Conservation (phyloP, 352 stramenopile genomes). For the Aphanomyces astaci region DNA sequence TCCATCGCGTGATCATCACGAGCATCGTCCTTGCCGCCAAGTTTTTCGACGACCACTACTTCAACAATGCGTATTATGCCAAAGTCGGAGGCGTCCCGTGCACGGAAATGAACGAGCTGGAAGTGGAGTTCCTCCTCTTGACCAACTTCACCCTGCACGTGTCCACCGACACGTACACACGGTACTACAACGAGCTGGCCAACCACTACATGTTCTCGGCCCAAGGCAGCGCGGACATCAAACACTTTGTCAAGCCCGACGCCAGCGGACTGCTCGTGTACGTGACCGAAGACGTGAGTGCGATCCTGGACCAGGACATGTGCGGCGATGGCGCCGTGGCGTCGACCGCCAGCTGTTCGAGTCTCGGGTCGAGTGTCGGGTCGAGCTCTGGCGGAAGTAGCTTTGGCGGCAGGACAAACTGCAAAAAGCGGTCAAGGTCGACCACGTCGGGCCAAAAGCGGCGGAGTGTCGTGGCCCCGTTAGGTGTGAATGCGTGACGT, state of each 20-base stretch:
- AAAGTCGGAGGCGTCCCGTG: conserved; percentile 92
- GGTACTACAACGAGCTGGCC: conserved; percentile 88
- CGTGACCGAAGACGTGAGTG: conserved; percentile 39
- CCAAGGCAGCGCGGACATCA: conserved; percentile 44
- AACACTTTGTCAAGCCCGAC: conserved; percentile 60
- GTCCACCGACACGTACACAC: conserved; percentile 74
- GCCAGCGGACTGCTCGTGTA: conserved; percentile 70
- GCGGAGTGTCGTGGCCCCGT: conserved; percentile 59
- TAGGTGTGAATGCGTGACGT: conserved; percentile 77
- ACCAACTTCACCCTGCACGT: conserved; percentile 98
- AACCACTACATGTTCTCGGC: conserved; percentile 78
- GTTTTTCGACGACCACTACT: conserved; percentile 99
- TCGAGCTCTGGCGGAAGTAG: not conserved
- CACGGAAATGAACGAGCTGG: conserved; percentile 95
- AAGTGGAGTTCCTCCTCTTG: conserved; percentile 96
- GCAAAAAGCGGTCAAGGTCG: conserved; percentile 2
- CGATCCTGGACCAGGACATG: conserved; percentile 15
- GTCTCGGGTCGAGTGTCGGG: conserved; percentile 25
- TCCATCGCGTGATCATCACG: conserved; percentile 97
- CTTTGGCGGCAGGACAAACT: conserved; percentile 10
- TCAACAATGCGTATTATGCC: conserved; percentile 99
- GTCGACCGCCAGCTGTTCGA: conserved; percentile 30
- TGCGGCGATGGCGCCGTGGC: not conserved
- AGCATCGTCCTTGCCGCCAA: conserved; percentile 96
- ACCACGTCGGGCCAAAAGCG: conserved; percentile 52